Percentiles rank a stretch among this genome's conserved stretches.
Conservation (phyloP, 2,329 filamentous ascomycete species). For the Emmonsiellopsis sp. region DNA sequence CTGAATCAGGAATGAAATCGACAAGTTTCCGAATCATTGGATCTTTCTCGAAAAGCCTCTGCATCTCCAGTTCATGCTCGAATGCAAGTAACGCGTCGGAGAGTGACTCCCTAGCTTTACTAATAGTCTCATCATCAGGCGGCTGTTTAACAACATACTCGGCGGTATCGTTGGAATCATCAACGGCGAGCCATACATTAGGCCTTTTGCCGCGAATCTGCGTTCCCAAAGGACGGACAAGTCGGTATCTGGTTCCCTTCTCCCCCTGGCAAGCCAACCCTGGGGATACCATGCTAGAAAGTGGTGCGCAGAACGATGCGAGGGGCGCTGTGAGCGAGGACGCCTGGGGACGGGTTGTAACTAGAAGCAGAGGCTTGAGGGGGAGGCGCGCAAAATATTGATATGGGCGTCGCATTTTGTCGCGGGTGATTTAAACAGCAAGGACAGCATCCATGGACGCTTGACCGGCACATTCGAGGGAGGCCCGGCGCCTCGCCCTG, state of each 20-base stretch:
- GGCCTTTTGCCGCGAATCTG: conserved; percentile 3
- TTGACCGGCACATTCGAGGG: too few relatives aligned
- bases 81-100: conserved; percentile 8
- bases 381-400: neutral
- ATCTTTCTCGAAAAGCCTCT: conserved; percentile 8
- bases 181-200: conserved; percentile 9
- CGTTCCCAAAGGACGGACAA: conserved; percentile 8
- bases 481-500: too few relatives aligned
- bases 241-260: conserved; percentile 8
- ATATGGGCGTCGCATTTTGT: neutral
- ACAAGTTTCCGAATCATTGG: conserved; percentile 7
- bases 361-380: neutral
- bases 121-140: conserved; percentile 4
- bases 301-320: neutral
- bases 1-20: conserved; percentile 9
- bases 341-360: neutral
- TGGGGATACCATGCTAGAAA: conserved; percentile 5
- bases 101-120: neutral
- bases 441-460: neutral
- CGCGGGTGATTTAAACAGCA: neutral
- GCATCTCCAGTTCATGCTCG: conserved; percentile 11
- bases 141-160: conserved; percentile 11
- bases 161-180: conserved; percentile 1
- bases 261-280: conserved; percentile 7
- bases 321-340: neutral